Base-by-base conservation (phyloP, 805 yeast genomes). In the Wickerhamomyces bovis region DNA sequence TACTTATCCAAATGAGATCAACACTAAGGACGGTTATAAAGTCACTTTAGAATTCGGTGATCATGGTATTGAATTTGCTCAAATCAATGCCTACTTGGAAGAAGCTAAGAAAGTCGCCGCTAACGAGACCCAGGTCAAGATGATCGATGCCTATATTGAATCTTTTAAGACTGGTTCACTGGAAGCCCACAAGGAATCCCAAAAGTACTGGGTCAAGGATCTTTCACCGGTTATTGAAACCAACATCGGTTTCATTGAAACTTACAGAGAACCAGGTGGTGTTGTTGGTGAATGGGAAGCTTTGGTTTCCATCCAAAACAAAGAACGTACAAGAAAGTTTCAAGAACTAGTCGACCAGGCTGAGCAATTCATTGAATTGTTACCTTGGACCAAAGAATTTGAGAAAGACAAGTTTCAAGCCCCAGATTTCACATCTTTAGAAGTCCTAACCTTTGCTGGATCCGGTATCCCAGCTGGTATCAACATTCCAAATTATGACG, bases 241-340 rank as follows among this genome's bases (percentile, higher is more conserved):
- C 40, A 88, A 89, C 62, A 78, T 89, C 56, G 97, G 97, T 0
- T 89, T 89, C 63, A 89, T 89, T 56, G 97, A 89, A 69, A 89
- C 96, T 25, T 89, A 89, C 68, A 76, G 97, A 65, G 97, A 88
- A 62, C 95, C 96, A 15, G 78, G 90, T 28, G 96, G 96, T 41
- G 87, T 88, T 41, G 77, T 89, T 60, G 97, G 96, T 49, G 97
- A 89, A 66, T 89, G 94, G 92, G 96, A 89, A 68, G 88, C 95
- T 25, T 69, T 89, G 42, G 94, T 89, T 30, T 92, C 96, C 19
- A 85, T 88, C 79, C 95, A 89, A 46, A 88, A 89, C 66, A 83
- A 85, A 61, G 92, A 87, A 52, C 76, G 95, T 51, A 89, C 97
- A 16, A 82, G 77, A 44, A 89, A 87, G 58, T 89, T 89, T 61